A percentile compares a stretch with the other conserved stretches of the same genome.
phyloP scores from a whole-genome alignment of 129 eudicot species.

The Helianthus tuberosus region DNA sequence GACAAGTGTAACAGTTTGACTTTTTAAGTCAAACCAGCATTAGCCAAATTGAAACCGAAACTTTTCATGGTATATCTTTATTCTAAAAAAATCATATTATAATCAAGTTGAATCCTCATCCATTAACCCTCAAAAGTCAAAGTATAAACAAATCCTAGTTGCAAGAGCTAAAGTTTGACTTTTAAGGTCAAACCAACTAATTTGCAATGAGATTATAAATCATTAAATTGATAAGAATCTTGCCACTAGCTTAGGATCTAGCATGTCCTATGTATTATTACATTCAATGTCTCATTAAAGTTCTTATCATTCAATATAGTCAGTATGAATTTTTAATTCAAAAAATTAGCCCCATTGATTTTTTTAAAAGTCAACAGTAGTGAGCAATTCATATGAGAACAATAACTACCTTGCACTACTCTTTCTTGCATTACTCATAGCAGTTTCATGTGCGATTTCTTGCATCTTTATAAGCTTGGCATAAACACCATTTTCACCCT shows the following conservation, averaged over 20 bases:
- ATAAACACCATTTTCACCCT: slow-evolving; percentile 80
- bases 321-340: neutral
- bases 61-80: neutral
- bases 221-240: slow-evolving; percentile 9
- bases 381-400: neutral
- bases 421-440: slow-evolving; percentile 78
- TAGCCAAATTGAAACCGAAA: neutral
- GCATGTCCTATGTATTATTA: neutral
- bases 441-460: slow-evolving; percentile 87
- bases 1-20: neutral
- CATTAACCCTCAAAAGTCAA: slow-evolving; percentile 15
- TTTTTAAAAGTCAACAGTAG: slow-evolving; percentile 8
- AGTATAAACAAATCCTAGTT: slow-evolving; percentile 4
- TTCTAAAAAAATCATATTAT: neutral
- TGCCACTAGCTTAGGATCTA: slow-evolving; percentile 5
- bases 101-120: slow-evolving; percentile 3
- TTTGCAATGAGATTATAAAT: slow-evolving; percentile 1
- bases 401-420: slow-evolving; percentile 82
- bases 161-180: slow-evolving; percentile 24
- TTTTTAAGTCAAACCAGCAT: slow-evolving; percentile 7
- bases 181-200: slow-evolving; percentile 15
- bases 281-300: neutral
- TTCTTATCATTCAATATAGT: slow-evolving; percentile 7
- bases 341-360: neutral
- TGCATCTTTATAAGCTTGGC: slow-evolving; percentile 90